Evolutionary conservation across 2,329 filamentous ascomycete genomes (phyloP), one percentile per base, ranked within the genome.

Genomic region (Fusarium sp.): DNA sequence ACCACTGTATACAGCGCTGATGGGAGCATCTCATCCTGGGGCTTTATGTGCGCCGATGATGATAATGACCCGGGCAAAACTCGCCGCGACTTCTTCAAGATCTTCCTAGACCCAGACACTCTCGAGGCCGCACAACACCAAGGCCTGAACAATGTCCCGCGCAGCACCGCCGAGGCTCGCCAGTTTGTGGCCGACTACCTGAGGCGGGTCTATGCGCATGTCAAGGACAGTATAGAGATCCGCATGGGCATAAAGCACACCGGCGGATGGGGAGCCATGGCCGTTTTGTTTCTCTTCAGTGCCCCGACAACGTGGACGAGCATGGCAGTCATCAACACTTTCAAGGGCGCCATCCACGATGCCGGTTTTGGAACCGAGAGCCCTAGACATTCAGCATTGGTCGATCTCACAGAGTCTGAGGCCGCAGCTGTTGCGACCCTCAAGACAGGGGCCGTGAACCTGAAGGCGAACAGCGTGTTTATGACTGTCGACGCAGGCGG

Each of bases 261-360:
- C 49, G 70, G 71, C 2, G 77, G 78, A 10, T 84, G 81, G 81
- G 67, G 65, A n/a, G 70, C 68, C 35, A 75, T 82, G 49, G 72
- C 72, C 0, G 78, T 86, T 2, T 77, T 81, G 35, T 86, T 85
- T 62, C 71, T 85, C 9, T 86, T 86, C 70, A 82, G 80, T 41
- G 82, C 84, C 1, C 84, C 84, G 0, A 86, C 83, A 2, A 85
- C 83, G 0, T 86, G 83, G 83, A 76, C 75, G 9, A 79, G 73
- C 3, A 73, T 81, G 53, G 75, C 76, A 8, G 79, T 80, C 3
- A 79, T 85, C 46, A 83, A 84, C 68, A 72, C 70, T 6, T 85
- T 84, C 71, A 80, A 80, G 53, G 65, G 66, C 1, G 77, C 82
- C 27, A 79, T 84, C 3, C 65, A 69, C 13, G 70, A 75, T 14